Percentiles rank a stretch among this genome's conserved stretches.
Evolutionary conservation across 73 alveolate genomes (phyloP).

Genomic region (Tetrahymena borealis): DNA sequence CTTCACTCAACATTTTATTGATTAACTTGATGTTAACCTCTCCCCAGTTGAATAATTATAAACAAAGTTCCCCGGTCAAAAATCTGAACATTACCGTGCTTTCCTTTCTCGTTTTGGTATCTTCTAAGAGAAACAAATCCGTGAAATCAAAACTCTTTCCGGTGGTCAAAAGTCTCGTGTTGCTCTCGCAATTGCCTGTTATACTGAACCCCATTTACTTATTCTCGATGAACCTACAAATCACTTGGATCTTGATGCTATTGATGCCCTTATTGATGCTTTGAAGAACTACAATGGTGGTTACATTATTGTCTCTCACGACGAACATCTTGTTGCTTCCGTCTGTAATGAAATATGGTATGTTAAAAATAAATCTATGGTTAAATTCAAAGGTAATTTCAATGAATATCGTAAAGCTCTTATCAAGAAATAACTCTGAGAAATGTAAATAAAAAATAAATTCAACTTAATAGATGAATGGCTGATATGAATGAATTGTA

Average conservation of each 20-base stretch:
- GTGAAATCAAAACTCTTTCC: conserved; percentile 89
- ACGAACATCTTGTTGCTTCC: conserved; percentile 87
- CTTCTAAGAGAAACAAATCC: conserved; percentile 67
- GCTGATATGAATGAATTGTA: neutral
- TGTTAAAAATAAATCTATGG: conserved; percentile 77
- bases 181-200: conserved; percentile 86
- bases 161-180: conserved; percentile 98
- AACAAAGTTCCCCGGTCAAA: conserved; percentile 60
- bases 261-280: conserved; percentile 95
- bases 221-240: conserved; percentile 97
- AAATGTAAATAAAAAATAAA: neutral
- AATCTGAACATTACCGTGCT: conserved; percentile 68
- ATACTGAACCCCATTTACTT: conserved; percentile 89
- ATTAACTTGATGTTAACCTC: conserved; percentile 11
- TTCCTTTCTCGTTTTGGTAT: conserved; percentile 85
- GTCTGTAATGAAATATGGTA: conserved; percentile 91
- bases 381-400: conserved; percentile 91
- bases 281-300: conserved; percentile 93
- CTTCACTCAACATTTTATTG: neutral
- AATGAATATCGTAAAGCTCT: conserved; percentile 80
- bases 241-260: conserved; percentile 97
- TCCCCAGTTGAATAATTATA: conserved; percentile 86
- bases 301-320: conserved; percentile 94
- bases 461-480: neutral
- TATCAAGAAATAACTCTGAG: neutral